Base-by-base conservation (phyloP, 2,329 filamentous ascomycete species). In the Aspergillus alliaceus region DNA sequence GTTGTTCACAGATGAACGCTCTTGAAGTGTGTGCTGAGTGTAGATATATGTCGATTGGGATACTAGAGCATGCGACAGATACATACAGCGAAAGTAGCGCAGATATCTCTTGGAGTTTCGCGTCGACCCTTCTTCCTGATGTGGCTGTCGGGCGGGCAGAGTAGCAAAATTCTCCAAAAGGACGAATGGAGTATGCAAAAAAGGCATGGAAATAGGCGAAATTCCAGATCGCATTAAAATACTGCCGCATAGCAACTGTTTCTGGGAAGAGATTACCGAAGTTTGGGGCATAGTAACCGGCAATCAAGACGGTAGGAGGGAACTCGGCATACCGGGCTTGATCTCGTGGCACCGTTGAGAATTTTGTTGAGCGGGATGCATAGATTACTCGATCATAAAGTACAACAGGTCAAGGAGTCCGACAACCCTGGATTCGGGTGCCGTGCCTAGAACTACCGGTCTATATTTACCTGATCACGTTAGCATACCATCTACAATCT, bases 151-250 rank as follows among this genome's bases (percentile, higher is more conserved):
- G 15, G 7, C n/a, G 22, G 22, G 4, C 27, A 2, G n/a, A 18
- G 6, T 34, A 18, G 27, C 18, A 12, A 34, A 25, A 9, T 9
- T 12, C 22, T 29, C 15, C 4, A 46, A 1, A 18, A 40, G 18
- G n/a, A 24, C 29, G 31, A 58, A 46, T 1, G 54, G 42, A 15
- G 44, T 4, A 25, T 63, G 57, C 1, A 54, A 2, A 2, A 63
- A 25, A 1, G 54, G 52, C 9, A 61, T 39, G 6, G 55, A 25
- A 4, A 61, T 9, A 1, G 61, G 61, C 51, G 59, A 61, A 0
- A 18, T 63, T 53, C 61, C 61, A 63, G 20, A 58, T 12, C 6
- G 55, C 59, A 25, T 59, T 57, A 35, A 46, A 51, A 8, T 11
- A 29, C 20, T 37, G 49, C 2, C 54, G 54, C 2, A 35, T 11